A percentile compares a stretch with the other conserved stretches of the same genome.
Evolutionary conservation across 306 rosid genomes (phyloP).

Genomic region (Cicer pinnatifidum): DNA sequence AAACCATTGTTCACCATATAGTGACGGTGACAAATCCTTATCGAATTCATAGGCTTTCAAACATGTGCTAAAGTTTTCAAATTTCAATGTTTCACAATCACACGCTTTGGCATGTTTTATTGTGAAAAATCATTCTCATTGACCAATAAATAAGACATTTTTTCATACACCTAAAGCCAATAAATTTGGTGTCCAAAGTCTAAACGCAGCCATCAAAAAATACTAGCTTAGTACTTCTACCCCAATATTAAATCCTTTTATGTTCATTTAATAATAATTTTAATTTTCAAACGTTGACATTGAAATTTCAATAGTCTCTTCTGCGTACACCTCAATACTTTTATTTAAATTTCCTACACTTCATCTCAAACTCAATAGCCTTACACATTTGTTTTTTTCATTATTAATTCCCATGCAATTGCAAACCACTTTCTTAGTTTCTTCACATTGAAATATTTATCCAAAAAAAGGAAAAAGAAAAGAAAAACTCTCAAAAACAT

Average conservation of each 20-base stretch:
- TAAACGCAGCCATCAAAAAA: constrained; percentile 61
- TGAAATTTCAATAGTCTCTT: constrained; percentile 48
- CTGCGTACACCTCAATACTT: constrained; percentile 57
- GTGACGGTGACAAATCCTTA: constrained; percentile 29
- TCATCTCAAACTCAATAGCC: constrained; percentile 45
- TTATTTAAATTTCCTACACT: constrained; percentile 43
- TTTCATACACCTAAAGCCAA: constrained; percentile 35
- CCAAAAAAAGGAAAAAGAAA: background rate
- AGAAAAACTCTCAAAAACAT: background rate
- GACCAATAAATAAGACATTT: constrained; percentile 44
- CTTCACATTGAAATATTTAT: constrained; percentile 26
- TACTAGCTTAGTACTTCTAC: constrained; percentile 17
- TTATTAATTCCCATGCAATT: constrained; percentile 58
- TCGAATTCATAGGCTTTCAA: constrained; percentile 36
- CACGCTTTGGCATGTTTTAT: constrained; percentile 44
- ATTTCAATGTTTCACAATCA: constrained; percentile 44
- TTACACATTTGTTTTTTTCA: background rate
- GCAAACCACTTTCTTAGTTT: constrained; percentile 3
- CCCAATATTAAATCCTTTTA: constrained; percentile 26
- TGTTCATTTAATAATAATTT: background rate
- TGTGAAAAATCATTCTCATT: constrained; percentile 48
- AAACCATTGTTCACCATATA: constrained; percentile 20
- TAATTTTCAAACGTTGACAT: constrained; percentile 64
- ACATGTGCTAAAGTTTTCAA: constrained; percentile 44
- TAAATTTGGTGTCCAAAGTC: constrained; percentile 35